phyloP scores from a whole-genome alignment of 176 grass and related monocot genomes.

The Canna indica region DNA sequence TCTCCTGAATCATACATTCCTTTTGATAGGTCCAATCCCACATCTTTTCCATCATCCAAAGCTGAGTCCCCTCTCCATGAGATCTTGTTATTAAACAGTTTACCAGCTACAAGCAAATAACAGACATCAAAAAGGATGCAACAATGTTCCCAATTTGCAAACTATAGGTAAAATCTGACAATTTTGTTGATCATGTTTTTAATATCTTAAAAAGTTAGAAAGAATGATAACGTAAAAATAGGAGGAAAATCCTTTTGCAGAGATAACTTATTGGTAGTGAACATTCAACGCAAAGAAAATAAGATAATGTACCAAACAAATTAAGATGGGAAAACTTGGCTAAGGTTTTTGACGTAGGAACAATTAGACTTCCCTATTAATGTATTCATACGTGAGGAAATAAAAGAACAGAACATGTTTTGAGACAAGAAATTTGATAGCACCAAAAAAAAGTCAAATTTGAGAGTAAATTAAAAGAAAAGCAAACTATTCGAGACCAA shows the following conservation, averaged over 20 bases:
- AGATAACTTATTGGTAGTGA: neutral
- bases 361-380: too few relatives aligned
- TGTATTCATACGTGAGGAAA: too few relatives aligned
- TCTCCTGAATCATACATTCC: constrained; percentile 82
- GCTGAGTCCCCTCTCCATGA: constrained; percentile 79
- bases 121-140: neutral
- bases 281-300: neutral
- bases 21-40: constrained; percentile 73
- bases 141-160: too few relatives aligned
- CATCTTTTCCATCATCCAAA: constrained; percentile 62
- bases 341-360: too few relatives aligned
- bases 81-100: constrained; percentile 73
- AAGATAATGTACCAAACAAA: too few relatives aligned
- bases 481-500: neutral
- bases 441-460: neutral
- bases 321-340: neutral
- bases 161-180: neutral
- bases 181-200: too few relatives aligned
- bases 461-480: neutral
- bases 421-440: neutral
- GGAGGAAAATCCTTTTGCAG: neutral
- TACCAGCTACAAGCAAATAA: constrained; percentile 47
- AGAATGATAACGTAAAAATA: neutral
- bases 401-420: too few relatives aligned
- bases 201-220: too few relatives aligned